Conservation (phyloP, 2,329 filamentous ascomycete genomes). For the Scedosporium apiospermum region DNA sequence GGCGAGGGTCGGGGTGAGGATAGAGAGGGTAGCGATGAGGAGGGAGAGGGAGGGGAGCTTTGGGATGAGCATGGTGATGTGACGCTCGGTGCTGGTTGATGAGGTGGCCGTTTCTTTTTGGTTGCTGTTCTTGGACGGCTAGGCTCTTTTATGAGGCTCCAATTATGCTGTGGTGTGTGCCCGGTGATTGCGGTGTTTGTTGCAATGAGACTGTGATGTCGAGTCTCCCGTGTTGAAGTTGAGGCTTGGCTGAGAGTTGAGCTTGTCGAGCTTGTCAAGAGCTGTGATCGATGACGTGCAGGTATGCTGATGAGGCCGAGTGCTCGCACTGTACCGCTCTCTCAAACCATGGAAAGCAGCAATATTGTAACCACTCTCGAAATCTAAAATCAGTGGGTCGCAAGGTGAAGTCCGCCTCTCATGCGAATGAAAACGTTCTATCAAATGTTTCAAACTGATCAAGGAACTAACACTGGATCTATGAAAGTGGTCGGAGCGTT, state of each 20-base stretch:
- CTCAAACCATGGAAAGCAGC: background rate
- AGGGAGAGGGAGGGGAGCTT: background rate
- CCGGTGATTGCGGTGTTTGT: too few relatives aligned
- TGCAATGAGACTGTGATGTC: too few relatives aligned
- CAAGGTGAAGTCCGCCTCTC: too few relatives aligned
- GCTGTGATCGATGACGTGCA: background rate
- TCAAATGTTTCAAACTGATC: too few relatives aligned
- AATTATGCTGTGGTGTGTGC: too few relatives aligned
- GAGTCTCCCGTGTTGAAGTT: too few relatives aligned
- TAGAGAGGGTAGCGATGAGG: slow-evolving; percentile 11
- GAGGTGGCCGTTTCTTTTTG: background rate
- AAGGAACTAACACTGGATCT: too few relatives aligned
- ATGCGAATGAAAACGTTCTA: too few relatives aligned
- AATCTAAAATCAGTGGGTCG: background rate
- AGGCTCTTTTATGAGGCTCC: too few relatives aligned
- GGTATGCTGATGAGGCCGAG: background rate
- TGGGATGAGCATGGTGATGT: slow-evolving; percentile 1
- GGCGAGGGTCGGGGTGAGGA: slow-evolving; percentile 28
- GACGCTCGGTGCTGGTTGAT: background rate
- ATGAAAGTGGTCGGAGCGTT: too few relatives aligned
- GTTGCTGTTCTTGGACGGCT: background rate
- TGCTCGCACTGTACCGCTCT: background rate
- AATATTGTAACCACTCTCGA: background rate
- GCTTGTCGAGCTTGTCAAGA: too few relatives aligned
- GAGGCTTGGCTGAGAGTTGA: too few relatives aligned